phyloP scores from a whole-genome alignment of 495 filamentous ascomycete genomes.

The Podospora australis region DNA sequence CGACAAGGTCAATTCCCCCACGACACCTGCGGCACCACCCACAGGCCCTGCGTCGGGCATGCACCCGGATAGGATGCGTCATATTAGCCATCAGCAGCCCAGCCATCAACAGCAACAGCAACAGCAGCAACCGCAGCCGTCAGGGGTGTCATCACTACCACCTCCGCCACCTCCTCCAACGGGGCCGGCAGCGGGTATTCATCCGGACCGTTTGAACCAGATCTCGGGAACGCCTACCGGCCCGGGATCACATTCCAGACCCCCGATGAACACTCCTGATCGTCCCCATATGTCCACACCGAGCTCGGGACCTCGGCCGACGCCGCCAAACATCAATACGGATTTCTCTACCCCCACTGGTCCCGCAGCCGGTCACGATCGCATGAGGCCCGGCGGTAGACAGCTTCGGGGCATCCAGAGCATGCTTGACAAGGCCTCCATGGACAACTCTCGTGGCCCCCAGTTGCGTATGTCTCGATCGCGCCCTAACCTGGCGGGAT shows the following conservation, averaged over 20 bases:
- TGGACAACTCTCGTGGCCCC: conserved; percentile 25
- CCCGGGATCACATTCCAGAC: conserved; percentile 19
- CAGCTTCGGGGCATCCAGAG: conserved; percentile 48
- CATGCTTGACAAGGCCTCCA: conserved; percentile 40
- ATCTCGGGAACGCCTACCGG: conserved; percentile 19
- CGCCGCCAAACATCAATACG: conserved; percentile 20
- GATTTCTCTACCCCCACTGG: conserved; percentile 43
- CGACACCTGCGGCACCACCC: conserved; percentile 25
- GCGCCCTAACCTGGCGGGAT: conserved; percentile 36
- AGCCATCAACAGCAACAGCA: conserved; percentile 16
- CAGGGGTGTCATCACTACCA: too few species aligned
- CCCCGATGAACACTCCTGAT: conserved; percentile 28
- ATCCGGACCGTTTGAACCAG: conserved; percentile 46
- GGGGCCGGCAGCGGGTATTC: conserved; percentile 28
- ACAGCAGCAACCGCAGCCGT: too few species aligned
- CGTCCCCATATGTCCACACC: conserved; percentile 26
- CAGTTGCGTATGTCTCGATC: conserved; percentile 32
- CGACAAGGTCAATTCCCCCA: conserved; percentile 17
- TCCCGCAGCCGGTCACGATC: conserved; percentile 38
- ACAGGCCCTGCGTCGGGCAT: conserved; percentile 25
- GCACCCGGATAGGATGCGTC: conserved; percentile 40
- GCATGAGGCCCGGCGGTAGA: conserved; percentile 37
- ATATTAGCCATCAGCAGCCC: conserved; percentile 24
- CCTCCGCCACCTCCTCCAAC: conserved; percentile 5
- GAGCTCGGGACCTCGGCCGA: conserved; percentile 17